These are phyloP conservation scores for Cupressus sempervirens DNA, from an alignment of 75 land plant genomes.

Conservation along the genomic window DNA sequence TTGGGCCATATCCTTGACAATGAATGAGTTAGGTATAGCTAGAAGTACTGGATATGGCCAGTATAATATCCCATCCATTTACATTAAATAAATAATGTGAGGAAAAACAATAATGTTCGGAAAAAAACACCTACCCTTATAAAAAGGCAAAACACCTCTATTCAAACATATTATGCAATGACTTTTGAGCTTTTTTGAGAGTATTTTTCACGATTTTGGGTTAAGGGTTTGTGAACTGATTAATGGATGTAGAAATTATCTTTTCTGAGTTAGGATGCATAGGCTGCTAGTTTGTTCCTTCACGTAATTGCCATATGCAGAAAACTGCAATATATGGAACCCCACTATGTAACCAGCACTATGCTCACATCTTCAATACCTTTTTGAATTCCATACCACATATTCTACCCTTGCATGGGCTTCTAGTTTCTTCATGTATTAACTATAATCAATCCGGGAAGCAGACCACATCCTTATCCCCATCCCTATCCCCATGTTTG, in stretches of 20 bases:
- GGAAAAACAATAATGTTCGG: not conserved
- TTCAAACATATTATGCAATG: not conserved
- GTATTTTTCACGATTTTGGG: not conserved
- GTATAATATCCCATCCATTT: not conserved
- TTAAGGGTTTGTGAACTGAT: not conserved
- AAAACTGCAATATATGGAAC: no score
- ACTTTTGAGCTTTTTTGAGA: not conserved
- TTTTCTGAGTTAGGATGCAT: not conserved
- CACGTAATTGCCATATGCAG: not conserved
- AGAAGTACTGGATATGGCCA: not conserved
- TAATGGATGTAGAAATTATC: not conserved
- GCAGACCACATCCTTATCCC: no score
- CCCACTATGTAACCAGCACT: no score
- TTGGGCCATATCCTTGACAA: not conserved
- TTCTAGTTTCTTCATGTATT: no score
- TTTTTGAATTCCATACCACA: no score
- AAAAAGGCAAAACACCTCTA: not conserved
- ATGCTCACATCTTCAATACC: no score
- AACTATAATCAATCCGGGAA: no score
- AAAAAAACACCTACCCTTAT: not conserved
- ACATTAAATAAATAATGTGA: not conserved
- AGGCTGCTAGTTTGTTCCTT: not conserved
- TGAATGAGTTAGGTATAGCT: not conserved
- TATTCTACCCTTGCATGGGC: no score
- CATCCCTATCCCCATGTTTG: no score